Conservation (phyloP, 2,329 filamentous ascomycete genomes). For the Penicillium sp. region DNA sequence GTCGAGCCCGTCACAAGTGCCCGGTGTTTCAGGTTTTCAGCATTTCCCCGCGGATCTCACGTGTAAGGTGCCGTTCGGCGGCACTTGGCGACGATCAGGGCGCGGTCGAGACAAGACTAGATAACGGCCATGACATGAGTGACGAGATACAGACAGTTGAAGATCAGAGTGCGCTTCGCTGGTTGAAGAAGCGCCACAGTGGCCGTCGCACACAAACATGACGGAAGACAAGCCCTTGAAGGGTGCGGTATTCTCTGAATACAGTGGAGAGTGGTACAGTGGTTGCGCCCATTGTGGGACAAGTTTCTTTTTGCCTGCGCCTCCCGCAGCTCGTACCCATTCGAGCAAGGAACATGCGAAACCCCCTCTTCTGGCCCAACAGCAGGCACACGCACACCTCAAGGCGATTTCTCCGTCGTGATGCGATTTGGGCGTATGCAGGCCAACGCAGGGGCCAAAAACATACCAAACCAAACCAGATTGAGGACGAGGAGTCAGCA, state of each 20-base stretch:
- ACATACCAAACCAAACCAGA: background rate
- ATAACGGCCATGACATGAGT: background rate
- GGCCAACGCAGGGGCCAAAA: slow-evolving; percentile 29
- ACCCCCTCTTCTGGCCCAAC: slow-evolving; percentile 5
- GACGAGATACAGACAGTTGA: background rate
- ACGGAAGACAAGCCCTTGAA: background rate
- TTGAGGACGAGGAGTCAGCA: background rate
- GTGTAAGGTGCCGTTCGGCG: slow-evolving; percentile 23
- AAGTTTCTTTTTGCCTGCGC: slow-evolving; percentile 11
- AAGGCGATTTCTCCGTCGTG: slow-evolving; percentile 9
- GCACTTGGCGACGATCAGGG: slow-evolving; percentile 23
- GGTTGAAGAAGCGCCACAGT: slow-evolving; percentile 17
- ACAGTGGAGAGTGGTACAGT: slow-evolving; percentile 12
- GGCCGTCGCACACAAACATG: slow-evolving; percentile 4
- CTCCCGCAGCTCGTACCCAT: slow-evolving; percentile 8
- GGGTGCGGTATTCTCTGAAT: background rate
- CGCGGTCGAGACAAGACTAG: slow-evolving; percentile 1
- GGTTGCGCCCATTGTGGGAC: slow-evolving; percentile 14
- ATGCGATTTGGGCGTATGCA: slow-evolving; percentile 20
- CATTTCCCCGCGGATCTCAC: slow-evolving; percentile 28
- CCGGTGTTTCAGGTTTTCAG: slow-evolving; percentile 21
- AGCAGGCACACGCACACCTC: background rate
- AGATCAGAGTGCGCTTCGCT: background rate
- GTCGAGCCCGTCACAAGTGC: slow-evolving; percentile 10
- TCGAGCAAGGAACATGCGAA: slow-evolving; percentile 21